phyloP scores from a whole-genome alignment of 305 asterid species.

The Salvia sclarea region DNA sequence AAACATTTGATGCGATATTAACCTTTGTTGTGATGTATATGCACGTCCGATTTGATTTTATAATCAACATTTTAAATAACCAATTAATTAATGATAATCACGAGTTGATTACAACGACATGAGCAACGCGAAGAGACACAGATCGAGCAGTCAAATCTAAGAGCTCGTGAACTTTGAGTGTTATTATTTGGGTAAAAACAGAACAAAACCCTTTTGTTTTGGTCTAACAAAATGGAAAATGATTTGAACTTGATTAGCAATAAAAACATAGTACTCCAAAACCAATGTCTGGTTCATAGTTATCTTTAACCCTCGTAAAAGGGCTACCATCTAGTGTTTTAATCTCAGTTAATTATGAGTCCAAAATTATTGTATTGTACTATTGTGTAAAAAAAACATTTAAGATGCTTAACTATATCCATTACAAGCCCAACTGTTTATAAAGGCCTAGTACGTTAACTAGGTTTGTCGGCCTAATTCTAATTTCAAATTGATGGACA shows the following conservation, averaged over 20 bases:
- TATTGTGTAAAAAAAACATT: background rate
- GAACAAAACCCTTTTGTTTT: constrained; percentile 31
- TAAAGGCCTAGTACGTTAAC: background rate
- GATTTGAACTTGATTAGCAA: constrained; percentile 23
- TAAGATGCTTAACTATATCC: background rate
- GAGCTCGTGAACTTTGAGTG: background rate
- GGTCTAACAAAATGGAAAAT: constrained; percentile 31
- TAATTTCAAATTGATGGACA: background rate
- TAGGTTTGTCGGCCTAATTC: background rate
- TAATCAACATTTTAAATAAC: background rate
- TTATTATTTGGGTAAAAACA: constrained; percentile 7
- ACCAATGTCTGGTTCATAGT: constrained; percentile 20
- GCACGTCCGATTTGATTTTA: too few species aligned
- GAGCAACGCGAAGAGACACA: background rate
- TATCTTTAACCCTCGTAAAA: background rate
- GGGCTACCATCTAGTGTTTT: too few species aligned
- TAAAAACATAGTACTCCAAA: constrained; percentile 25
- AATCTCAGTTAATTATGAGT: too few species aligned
- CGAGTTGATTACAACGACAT: background rate
- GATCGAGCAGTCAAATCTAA: constrained; percentile 9
- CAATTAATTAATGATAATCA: background rate
- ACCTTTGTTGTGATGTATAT: too few species aligned
- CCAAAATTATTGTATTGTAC: too few species aligned
- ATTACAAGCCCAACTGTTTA: background rate
- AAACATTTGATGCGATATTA: background rate